Conservation (phyloP, 2,329 filamentous ascomycete species). For the Pseudocercospora vitis region DNA sequence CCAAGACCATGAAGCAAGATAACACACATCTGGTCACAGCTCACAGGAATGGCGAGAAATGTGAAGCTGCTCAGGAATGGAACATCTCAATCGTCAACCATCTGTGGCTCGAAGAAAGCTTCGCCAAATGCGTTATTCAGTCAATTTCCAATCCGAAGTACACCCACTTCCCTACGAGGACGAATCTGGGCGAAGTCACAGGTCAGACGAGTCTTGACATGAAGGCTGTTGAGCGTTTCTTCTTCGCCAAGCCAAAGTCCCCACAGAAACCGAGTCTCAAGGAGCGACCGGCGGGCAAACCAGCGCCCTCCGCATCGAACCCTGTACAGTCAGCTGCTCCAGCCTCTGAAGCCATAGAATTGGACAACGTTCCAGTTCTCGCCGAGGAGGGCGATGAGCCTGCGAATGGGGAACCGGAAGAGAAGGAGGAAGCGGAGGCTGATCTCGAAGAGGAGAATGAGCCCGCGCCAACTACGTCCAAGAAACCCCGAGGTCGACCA, state of each 20-base stretch:
- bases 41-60: constrained; percentile 87
- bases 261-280: constrained; percentile 28
- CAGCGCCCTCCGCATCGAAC: constrained; percentile 27
- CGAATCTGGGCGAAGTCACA: constrained; percentile 89
- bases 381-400: constrained; percentile 12
- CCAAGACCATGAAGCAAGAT: constrained; percentile 90
- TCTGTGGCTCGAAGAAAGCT: constrained; percentile 96
- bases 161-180: constrained; percentile 80
- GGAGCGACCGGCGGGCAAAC: constrained; percentile 26
- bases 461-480: constrained; percentile 25
- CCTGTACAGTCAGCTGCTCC: constrained; percentile 12
- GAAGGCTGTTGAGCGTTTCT: constrained; percentile 68
- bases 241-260: constrained; percentile 47
- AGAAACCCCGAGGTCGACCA: constrained; percentile 33
- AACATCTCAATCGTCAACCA: constrained; percentile 88
- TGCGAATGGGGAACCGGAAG: no score
- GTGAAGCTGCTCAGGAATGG: constrained; percentile 88
- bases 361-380: constrained; percentile 15
- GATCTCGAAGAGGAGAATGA: constrained; percentile 18
- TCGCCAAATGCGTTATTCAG: constrained; percentile 79
- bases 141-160: constrained; percentile 73
- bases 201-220: constrained; percentile 84
- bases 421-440: constrained; percentile 9
- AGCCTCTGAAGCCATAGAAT: constrained; percentile 29
- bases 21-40: constrained; percentile 96